Evolutionary conservation across 768 basidiomycete genomes (phyloP).

Genomic region (Amyloporia xantha): DNA sequence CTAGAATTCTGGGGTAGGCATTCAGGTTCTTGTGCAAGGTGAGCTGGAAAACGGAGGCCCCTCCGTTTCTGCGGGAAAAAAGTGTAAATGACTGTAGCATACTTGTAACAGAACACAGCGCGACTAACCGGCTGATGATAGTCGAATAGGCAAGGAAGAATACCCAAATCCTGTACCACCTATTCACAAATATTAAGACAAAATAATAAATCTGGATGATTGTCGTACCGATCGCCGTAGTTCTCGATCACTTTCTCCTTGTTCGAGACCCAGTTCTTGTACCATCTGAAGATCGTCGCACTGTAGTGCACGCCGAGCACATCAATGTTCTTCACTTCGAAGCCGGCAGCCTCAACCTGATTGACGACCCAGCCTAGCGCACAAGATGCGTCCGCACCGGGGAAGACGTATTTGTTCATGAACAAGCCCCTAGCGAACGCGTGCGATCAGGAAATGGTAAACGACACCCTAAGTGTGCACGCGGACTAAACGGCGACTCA

Average conservation of each 20-base stretch:
- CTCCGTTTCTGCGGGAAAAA: constrained; percentile 60
- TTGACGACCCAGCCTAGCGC: constrained; percentile 92
- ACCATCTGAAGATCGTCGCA: constrained; percentile 87
- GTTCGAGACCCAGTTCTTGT: constrained; percentile 95
- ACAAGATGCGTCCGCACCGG: constrained; percentile 94
- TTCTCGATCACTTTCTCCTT: constrained; percentile 81
- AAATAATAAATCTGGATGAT: not conserved
- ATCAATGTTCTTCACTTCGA: constrained; percentile 94
- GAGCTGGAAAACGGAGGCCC: constrained; percentile 92
- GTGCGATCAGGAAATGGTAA: too few species aligned
- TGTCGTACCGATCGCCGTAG: constrained; percentile 77
- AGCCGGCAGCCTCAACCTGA: constrained; percentile 84
- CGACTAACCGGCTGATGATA: constrained; percentile 67
- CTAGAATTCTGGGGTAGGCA: constrained; percentile 86
- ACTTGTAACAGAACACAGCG: not conserved
- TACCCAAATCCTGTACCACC: constrained; percentile 92
- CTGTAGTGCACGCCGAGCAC: constrained; percentile 98
- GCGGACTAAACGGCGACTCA: too few species aligned
- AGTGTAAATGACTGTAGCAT: constrained; percentile 1
- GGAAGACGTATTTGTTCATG: constrained; percentile 99
- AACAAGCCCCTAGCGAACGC: constrained; percentile 66
- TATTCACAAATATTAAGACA: constrained; percentile 4
- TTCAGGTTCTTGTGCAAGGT: constrained; percentile 98
- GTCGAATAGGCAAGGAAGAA: constrained; percentile 93
- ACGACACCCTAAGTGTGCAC: too few species aligned